Evolutionary conservation across 2,329 filamentous ascomycete genomes (phyloP).

Genomic region (Triangularia verruculosa): DNA sequence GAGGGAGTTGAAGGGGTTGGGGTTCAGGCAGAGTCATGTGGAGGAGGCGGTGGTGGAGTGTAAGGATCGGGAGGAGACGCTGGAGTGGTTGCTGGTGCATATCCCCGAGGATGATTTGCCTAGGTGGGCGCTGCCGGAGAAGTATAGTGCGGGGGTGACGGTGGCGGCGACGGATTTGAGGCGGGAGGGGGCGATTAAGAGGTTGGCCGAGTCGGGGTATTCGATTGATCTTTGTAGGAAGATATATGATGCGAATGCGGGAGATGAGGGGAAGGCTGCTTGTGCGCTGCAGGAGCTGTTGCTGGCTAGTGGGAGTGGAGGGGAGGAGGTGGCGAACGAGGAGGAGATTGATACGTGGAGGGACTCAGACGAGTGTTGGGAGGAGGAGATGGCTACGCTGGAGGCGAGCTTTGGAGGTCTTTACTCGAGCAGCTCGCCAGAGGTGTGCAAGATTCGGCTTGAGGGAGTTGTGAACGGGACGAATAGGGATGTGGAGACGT

Average conservation of each 20-base stretch:
- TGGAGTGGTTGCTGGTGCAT: conserved; percentile 96
- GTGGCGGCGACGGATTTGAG: conserved; percentile 79
- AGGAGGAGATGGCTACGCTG: conserved; percentile 79
- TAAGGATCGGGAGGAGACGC: conserved; percentile 85
- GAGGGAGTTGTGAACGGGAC: conserved; percentile 51
- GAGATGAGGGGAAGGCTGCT: conserved; percentile 74
- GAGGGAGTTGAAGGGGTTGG: conserved; percentile 72
- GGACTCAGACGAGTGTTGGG: conserved; percentile 67
- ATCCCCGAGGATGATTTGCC: conserved; percentile 97
- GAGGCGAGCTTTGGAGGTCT: conserved; percentile 81
- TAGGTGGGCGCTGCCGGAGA: conserved; percentile 84
- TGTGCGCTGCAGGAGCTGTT: conserved; percentile 74
- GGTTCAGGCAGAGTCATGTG: conserved; percentile 85
- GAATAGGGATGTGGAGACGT: conserved; percentile 50
- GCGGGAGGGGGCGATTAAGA: conserved; percentile 76
- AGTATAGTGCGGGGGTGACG: conserved; percentile 84
- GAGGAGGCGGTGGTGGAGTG: conserved; percentile 85
- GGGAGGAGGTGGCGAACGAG: conserved; percentile 19
- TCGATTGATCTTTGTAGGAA: conserved; percentile 78
- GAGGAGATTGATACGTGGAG: conserved; percentile 35
- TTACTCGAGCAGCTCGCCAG: conserved; percentile 58
- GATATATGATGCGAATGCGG: conserved; percentile 65
- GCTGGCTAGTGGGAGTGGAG: conserved; percentile 44
- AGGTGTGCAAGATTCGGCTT: conserved; percentile 69
- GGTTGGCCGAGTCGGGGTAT: conserved; percentile 80